A percentile compares a stretch with the other conserved stretches of the same genome.
Evolutionary conservation across 1,284 basidiomycete genomes (phyloP).

Genomic region (Trametes polyzona): DNA sequence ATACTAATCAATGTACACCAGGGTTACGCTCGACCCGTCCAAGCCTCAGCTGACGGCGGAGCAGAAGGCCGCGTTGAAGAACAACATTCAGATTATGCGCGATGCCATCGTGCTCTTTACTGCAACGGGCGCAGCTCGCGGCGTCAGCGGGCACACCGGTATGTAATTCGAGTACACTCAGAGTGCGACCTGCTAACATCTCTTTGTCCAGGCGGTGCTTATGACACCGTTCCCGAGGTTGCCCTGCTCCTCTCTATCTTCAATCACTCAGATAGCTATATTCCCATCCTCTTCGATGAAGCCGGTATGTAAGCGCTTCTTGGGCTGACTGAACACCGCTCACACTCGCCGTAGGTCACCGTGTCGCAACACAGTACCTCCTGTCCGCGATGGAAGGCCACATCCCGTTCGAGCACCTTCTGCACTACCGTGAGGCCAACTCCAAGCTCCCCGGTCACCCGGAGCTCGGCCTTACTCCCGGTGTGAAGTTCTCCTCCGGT

Average conservation of each 20-base stretch:
- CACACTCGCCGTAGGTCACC: constrained; percentile 59
- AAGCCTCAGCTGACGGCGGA: constrained; percentile 62
- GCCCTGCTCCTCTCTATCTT: constrained; percentile 75
- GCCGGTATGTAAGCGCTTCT: constrained; percentile 53
- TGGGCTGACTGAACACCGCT: background rate
- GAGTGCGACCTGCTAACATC: background rate
- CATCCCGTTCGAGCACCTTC: constrained; percentile 72
- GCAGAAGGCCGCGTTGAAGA: constrained; percentile 59
- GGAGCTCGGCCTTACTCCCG: constrained; percentile 83
- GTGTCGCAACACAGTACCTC: constrained; percentile 87
- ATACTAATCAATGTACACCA: constrained; percentile 33
- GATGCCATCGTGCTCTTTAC: constrained; percentile 86
- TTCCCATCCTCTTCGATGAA: constrained; percentile 76
- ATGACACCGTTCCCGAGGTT: constrained; percentile 84
- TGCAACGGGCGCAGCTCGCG: constrained; percentile 78
- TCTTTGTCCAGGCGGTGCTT: constrained; percentile 66
- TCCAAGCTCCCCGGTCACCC: constrained; percentile 87
- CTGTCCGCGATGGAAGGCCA: constrained; percentile 76
- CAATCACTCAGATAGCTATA: constrained; percentile 62
- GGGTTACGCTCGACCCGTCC: constrained; percentile 71
- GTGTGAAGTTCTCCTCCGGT: constrained; percentile 86
- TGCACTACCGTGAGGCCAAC: constrained; percentile 83
- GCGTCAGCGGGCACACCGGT: constrained; percentile 85
- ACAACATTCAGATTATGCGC: constrained; percentile 78
- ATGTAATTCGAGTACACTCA: constrained; percentile 4